A percentile compares a stretch with the other conserved stretches of the same genome.
These are phyloP conservation scores for Colletotrichum trifolii DNA, from an alignment of 2,329 filamentous ascomycete species.

Conservation along the genomic window DNA sequence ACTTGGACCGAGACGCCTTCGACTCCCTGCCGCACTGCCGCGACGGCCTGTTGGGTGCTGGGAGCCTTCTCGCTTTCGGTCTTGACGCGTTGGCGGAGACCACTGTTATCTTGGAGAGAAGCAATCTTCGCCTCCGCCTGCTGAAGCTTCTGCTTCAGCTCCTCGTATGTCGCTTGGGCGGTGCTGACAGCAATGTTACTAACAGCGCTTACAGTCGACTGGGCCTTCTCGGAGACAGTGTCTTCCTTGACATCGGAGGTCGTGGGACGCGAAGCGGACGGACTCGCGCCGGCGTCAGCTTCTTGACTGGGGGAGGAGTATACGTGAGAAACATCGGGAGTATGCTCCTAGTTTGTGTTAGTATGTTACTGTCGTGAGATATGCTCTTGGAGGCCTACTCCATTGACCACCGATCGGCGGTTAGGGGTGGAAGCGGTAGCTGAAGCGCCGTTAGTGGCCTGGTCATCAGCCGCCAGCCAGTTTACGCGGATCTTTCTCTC, in stretches of 20 bases:
- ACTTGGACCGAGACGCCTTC: slow-evolving; percentile 90
- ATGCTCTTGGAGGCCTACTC: slow-evolving; percentile 29
- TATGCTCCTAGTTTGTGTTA: slow-evolving; percentile 49
- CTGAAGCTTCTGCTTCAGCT: slow-evolving; percentile 78
- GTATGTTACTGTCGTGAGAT: not conserved
- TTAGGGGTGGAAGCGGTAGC: slow-evolving; percentile 51
- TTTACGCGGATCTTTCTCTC: slow-evolving; percentile 96
- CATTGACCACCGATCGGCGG: slow-evolving; percentile 52
- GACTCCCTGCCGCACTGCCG: slow-evolving; percentile 64
- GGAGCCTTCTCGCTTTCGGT: slow-evolving; percentile 63
- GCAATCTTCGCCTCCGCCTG: slow-evolving; percentile 81
- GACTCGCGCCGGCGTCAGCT: slow-evolving; percentile 43
- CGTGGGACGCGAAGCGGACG: slow-evolving; percentile 42
- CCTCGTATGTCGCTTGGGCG: slow-evolving; percentile 59
- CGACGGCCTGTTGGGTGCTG: slow-evolving; percentile 59
- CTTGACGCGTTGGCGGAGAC: slow-evolving; percentile 78
- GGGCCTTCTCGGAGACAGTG: slow-evolving; percentile 43
- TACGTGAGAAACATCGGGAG: slow-evolving; percentile 56
- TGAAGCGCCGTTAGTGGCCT: slow-evolving; percentile 35
- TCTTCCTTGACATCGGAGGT: slow-evolving; percentile 48
- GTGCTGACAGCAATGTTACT: slow-evolving; percentile 60
- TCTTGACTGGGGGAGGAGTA: slow-evolving; percentile 57
- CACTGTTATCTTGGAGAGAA: slow-evolving; percentile 75
- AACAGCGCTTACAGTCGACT: slow-evolving; percentile 51
- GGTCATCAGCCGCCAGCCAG: slow-evolving; percentile 76